A percentile compares a stretch with the other conserved stretches of the same genome.
These are phyloP conservation scores for Nemophila menziesii DNA, from an alignment of 257 asterid species.

Conservation along the genomic window DNA sequence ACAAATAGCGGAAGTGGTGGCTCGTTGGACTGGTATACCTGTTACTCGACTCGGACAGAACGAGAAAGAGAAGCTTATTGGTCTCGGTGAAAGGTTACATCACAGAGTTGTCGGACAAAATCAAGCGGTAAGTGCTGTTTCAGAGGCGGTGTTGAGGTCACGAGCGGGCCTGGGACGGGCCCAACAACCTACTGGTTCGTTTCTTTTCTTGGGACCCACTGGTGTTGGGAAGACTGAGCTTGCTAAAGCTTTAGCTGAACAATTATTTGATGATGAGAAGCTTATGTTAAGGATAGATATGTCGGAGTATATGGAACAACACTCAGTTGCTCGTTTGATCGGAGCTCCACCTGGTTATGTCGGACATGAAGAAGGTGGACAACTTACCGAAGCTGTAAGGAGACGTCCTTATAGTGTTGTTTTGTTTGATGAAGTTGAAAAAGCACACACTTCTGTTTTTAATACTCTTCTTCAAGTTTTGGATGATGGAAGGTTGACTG, in stretches of 20 bases:
- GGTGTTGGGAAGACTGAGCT: slow-evolving; percentile 97
- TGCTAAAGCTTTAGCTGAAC: slow-evolving; percentile 91
- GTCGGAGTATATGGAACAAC: slow-evolving; percentile 99
- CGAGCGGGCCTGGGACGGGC: slow-evolving; percentile 85
- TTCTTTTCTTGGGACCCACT: slow-evolving; percentile 87
- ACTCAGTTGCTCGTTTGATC: slow-evolving; percentile 71
- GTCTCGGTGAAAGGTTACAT: slow-evolving; percentile 43
- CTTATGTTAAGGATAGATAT: slow-evolving; percentile 73
- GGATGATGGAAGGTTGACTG: slow-evolving; percentile 80
- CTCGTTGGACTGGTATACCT: slow-evolving; percentile 82
- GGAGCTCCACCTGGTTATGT: slow-evolving; percentile 97
- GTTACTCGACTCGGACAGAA: slow-evolving; percentile 86
- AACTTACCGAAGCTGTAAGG: slow-evolving; percentile 79
- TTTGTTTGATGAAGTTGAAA: slow-evolving; percentile 88
- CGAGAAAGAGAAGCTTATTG: slow-evolving; percentile 66
- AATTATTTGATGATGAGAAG: slow-evolving; percentile 73
- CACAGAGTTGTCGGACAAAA: slow-evolving; percentile 52
- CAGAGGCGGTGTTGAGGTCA: slow-evolving; percentile 83
- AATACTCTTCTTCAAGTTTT: slow-evolving; percentile 75
- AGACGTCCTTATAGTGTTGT: slow-evolving; percentile 79
- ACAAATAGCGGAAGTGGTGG: slow-evolving; percentile 84
- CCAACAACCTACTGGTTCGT: slow-evolving; percentile 88
- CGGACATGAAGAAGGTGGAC: slow-evolving; percentile 89
- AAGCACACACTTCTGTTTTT: slow-evolving; percentile 68
- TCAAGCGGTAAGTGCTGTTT: slow-evolving; percentile 64